Percentiles rank a stretch among this genome's conserved stretches.
Evolutionary conservation across 768 basidiomycete species (phyloP).

Genomic region (Podaxis pistillaris): DNA sequence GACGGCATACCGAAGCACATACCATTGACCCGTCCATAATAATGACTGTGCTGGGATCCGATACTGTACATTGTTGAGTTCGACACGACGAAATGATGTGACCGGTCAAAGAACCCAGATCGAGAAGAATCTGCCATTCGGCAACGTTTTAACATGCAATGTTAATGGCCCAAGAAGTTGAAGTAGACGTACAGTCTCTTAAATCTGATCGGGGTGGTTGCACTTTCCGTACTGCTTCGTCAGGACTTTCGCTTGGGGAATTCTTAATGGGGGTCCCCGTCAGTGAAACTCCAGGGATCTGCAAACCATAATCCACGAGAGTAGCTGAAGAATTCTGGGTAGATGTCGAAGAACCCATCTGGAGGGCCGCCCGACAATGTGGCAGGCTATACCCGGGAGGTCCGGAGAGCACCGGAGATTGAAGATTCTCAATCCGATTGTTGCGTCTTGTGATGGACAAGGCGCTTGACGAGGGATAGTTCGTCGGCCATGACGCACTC

Average conservation of each 20-base stretch:
- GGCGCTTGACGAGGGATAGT: neutral
- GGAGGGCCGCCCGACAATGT: neutral
- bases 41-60: slow-evolving; percentile 6
- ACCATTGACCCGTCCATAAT: neutral
- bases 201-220: neutral
- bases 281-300: neutral
- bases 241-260: neutral
- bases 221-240: neutral
- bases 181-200: neutral
- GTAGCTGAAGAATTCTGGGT: neutral
- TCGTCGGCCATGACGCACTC: neutral
- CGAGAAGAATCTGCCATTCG: neutral
- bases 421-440: neutral
- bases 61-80: slow-evolving; percentile 4
- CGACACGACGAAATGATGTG: slow-evolving; percentile 1
- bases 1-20: neutral
- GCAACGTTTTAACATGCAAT: neutral
- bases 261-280: neutral
- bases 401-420: neutral
- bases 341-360: neutral
- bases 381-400: too few relatives aligned
- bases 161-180: neutral
- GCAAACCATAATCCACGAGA: neutral
- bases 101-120: neutral
- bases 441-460: neutral